phyloP scores from a whole-genome alignment of 1,139 yeast genomes.

The Yamadazyma mexicana region DNA sequence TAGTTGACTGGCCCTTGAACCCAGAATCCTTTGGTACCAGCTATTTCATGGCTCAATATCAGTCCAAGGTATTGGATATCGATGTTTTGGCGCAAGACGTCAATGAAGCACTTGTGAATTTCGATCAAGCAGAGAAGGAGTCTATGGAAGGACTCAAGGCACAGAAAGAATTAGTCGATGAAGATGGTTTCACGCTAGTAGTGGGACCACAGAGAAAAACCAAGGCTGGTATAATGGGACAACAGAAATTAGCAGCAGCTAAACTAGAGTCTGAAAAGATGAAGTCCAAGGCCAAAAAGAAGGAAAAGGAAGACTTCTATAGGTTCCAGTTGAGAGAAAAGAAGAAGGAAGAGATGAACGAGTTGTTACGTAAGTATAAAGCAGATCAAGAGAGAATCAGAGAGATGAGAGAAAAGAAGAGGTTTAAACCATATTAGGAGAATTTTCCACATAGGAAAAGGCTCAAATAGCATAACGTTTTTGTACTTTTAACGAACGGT shows the following conservation, averaged over 20 bases:
- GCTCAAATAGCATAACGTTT: background rate
- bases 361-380: constrained; percentile 76
- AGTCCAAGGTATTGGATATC: constrained; percentile 41
- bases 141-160: constrained; percentile 58
- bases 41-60: constrained; percentile 29
- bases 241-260: constrained; percentile 42
- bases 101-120: constrained; percentile 60
- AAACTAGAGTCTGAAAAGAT: constrained; percentile 47
- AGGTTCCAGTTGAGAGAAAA: constrained; percentile 93
- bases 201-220: constrained; percentile 86
- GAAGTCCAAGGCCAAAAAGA: constrained; percentile 59
- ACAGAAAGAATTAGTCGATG: constrained; percentile 70
- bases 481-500: background rate
- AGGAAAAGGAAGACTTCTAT: constrained; percentile 90
- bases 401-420: constrained; percentile 74
- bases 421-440: constrained; percentile 83
- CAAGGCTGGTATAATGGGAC: constrained; percentile 63
- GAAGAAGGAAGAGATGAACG: constrained; percentile 91
- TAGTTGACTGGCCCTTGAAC: constrained; percentile 33
- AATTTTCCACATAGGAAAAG: background rate
- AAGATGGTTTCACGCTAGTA: constrained; percentile 90
- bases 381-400: constrained; percentile 86
- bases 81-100: constrained; percentile 51
- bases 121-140: constrained; percentile 70
- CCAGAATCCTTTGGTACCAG: constrained; percentile 24